Conservation (phyloP, 1,284 basidiomycete genomes). For the Sanghuangporus weigelae region DNA sequence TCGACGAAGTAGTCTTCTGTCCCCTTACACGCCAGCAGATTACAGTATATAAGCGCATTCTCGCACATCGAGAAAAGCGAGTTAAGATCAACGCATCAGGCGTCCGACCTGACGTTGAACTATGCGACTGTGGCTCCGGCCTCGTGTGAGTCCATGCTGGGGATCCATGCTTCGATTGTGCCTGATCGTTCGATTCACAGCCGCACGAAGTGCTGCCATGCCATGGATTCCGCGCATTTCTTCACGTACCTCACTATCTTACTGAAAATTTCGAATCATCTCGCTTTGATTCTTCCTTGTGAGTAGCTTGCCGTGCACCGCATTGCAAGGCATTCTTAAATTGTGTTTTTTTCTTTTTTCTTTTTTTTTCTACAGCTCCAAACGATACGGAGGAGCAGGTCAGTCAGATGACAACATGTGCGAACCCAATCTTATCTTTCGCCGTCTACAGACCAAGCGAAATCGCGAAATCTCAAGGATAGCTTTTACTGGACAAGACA, state of each 20-base stretch:
- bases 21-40: conserved; percentile 68
- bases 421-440: background rate
- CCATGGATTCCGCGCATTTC: conserved; percentile 53
- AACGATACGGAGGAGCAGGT: conserved; percentile 63
- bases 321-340: background rate
- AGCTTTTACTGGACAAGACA: conserved; percentile 47
- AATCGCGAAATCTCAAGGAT: conserved; percentile 54
- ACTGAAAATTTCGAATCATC: conserved; percentile 82
- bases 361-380: conserved; percentile 37
- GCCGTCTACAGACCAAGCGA: conserved; percentile 39
- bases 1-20: conserved; percentile 86
- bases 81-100: background rate
- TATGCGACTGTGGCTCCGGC: conserved; percentile 63
- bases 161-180: background rate
- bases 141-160: conserved; percentile 38
- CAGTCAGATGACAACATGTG: conserved; percentile 2
- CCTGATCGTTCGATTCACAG: conserved; percentile 30
- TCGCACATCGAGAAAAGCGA: conserved; percentile 60
- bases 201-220: conserved; percentile 61
- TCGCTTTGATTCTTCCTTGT: conserved; percentile 78
- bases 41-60: conserved; percentile 63
- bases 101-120: conserved; percentile 50
- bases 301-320: conserved; percentile 3
- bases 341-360: background rate
- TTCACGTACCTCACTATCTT: conserved; percentile 74